A percentile compares a stretch with the other conserved stretches of the same genome.
Conservation (phyloP, 2,329 filamentous ascomycete genomes). For the Neonectria magnoliae region DNA sequence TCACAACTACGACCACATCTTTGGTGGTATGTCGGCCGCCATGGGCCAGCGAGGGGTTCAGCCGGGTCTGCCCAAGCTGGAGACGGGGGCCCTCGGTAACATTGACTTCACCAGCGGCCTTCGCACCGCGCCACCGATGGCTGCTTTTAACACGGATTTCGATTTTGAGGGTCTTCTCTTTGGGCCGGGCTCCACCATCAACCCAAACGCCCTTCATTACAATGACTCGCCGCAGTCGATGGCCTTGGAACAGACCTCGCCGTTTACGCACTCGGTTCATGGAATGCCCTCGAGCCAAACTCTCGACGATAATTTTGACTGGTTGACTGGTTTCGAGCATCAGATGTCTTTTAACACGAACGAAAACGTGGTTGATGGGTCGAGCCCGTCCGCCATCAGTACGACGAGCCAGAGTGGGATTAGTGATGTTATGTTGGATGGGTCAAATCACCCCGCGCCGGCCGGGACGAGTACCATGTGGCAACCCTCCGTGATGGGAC, state of each 20-base stretch:
- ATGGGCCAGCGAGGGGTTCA: slow-evolving; percentile 73
- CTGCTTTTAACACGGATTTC: slow-evolving; percentile 68
- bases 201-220: slow-evolving; percentile 83
- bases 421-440: slow-evolving; percentile 92
- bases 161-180: slow-evolving; percentile 68
- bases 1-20: slow-evolving; percentile 69
- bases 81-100: slow-evolving; percentile 75
- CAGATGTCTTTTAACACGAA: slow-evolving; percentile 76
- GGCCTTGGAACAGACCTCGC: slow-evolving; percentile 69
- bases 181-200: slow-evolving; percentile 72
- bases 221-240: slow-evolving; percentile 78
- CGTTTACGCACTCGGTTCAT: slow-evolving; percentile 66
- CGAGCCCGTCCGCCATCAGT: slow-evolving; percentile 95
- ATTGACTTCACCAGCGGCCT: slow-evolving; percentile 75
- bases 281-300: slow-evolving; percentile 67
- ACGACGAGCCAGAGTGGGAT: slow-evolving; percentile 91
- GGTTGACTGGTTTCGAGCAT: slow-evolving; percentile 82
- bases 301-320: slow-evolving; percentile 85
- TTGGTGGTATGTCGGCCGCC: slow-evolving; percentile 76
- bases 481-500: slow-evolving; percentile 75
- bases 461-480: slow-evolving; percentile 70
- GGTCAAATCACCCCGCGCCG: slow-evolving; percentile 71
- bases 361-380: slow-evolving; percentile 88
- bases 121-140: slow-evolving; percentile 77
- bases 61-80: slow-evolving; percentile 81